Conservation (phyloP, 2,329 filamentous ascomycete genomes). For the Xylariaceae sp. region DNA sequence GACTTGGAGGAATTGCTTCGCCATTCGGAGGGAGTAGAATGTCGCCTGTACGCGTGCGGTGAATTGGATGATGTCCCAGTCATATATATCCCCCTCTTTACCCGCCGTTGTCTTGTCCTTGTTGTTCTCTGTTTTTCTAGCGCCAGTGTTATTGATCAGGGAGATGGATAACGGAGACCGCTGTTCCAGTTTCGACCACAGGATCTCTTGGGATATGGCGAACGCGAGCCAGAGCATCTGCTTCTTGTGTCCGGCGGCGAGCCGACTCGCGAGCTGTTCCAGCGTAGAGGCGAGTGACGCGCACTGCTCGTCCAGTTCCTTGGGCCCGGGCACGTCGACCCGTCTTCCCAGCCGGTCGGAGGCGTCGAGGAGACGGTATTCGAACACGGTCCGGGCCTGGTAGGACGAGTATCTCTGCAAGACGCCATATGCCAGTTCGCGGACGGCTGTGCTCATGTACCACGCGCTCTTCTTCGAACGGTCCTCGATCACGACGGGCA, state of each 20-base stretch:
- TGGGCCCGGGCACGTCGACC: slow-evolving; percentile 24
- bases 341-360: slow-evolving; percentile 22
- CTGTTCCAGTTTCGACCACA: slow-evolving; percentile 28
- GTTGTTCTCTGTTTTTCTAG: too few relatives aligned
- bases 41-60: slow-evolving; percentile 54
- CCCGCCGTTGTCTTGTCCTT: too few relatives aligned
- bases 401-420: slow-evolving; percentile 20
- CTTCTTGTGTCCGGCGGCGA: slow-evolving; percentile 2
- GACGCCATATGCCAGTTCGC: slow-evolving; percentile 35
- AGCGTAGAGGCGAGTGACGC: slow-evolving; percentile 24
- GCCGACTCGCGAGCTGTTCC: slow-evolving; percentile 17
- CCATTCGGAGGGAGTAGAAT: slow-evolving; percentile 56
- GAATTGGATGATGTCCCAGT: slow-evolving; percentile 59
- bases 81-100: slow-evolving; percentile 28
- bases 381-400: slow-evolving; percentile 25
- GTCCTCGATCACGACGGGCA: slow-evolving; percentile 38
- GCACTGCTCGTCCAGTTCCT: slow-evolving; percentile 21
- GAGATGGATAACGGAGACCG: slow-evolving; percentile 28
- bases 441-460: slow-evolving; percentile 32
- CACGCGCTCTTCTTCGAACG: slow-evolving; percentile 35
- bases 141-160: too few relatives aligned
- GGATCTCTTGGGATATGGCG: slow-evolving; percentile 34
- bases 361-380: slow-evolving; percentile 34
- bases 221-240: slow-evolving; percentile 33
- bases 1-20: slow-evolving; percentile 43